These are phyloP conservation scores for Herpomyces periplanetae DNA, from an alignment of 2,329 filamentous ascomycete genomes.

Conservation along the genomic window DNA sequence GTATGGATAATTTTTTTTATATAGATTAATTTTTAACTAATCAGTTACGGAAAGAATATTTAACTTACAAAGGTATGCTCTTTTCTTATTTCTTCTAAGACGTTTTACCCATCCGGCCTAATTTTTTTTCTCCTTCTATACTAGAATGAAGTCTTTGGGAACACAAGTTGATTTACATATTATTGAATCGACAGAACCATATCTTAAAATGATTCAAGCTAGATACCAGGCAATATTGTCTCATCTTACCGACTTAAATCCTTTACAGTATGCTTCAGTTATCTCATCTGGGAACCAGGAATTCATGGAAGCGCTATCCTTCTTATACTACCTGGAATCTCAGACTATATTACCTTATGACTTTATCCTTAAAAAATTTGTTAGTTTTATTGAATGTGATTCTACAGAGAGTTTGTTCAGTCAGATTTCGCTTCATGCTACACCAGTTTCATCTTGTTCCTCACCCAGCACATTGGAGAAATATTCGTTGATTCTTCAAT, in stretches of 20 bases:
- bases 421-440: not conserved
- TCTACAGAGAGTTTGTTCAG: slow-evolving; percentile 7
- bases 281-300: slow-evolving; percentile 57
- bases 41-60: too few species aligned
- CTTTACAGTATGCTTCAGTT: slow-evolving; percentile 37
- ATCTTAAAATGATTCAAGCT: slow-evolving; percentile 25
- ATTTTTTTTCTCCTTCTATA: not conserved
- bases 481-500: too few species aligned
- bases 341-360: slow-evolving; percentile 30
- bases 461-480: too few species aligned
- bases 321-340: slow-evolving; percentile 45
- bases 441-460: not conserved
- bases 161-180: not conserved
- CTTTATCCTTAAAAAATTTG: too few species aligned
- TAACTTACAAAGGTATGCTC: slow-evolving; percentile 2
- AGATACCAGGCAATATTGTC: slow-evolving; percentile 24
- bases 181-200: slow-evolving; percentile 9
- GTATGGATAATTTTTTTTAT: slow-evolving; percentile 4
- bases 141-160: not conserved
- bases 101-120: slow-evolving; percentile 1
- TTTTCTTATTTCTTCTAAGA: slow-evolving; percentile 3
- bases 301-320: slow-evolving; percentile 62
- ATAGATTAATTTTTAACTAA: slow-evolving; percentile 2
- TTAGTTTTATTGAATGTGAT: too few species aligned
- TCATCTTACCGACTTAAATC: slow-evolving; percentile 39